phyloP scores from a whole-genome alignment of 768 basidiomycete genomes.

The Kwoniella newhampshirensis region DNA sequence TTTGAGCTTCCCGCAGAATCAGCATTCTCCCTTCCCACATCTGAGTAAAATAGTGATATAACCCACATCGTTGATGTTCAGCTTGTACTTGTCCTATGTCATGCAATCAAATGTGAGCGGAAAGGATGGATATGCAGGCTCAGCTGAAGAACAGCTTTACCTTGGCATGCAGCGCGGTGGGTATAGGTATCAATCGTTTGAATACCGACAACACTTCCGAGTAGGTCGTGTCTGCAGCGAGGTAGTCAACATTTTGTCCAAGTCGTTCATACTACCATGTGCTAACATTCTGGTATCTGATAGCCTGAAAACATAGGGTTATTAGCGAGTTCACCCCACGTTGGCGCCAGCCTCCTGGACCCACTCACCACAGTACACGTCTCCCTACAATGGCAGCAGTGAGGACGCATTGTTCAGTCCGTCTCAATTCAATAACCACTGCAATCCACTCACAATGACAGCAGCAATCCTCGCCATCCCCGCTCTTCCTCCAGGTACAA shows the following conservation, averaged over 20 bases:
- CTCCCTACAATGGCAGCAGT: slow-evolving; percentile 14
- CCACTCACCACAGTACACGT: slow-evolving; percentile 62
- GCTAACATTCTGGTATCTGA: slow-evolving; percentile 40
- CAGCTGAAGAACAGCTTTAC: slow-evolving; percentile 7
- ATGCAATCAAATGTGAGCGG: too few relatives aligned
- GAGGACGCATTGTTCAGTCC: not conserved
- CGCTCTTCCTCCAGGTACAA: slow-evolving; percentile 89
- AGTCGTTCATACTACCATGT: too few relatives aligned
- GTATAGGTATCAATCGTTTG: slow-evolving; percentile 84
- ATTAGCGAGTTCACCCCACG: not conserved
- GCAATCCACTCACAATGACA: slow-evolving; percentile 59
- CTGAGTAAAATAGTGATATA: not conserved
- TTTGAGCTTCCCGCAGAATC: slow-evolving; percentile 61
- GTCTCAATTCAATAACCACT: not conserved
- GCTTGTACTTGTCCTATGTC: slow-evolving; percentile 66
- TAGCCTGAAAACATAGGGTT: slow-evolving; percentile 16
- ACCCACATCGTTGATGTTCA: slow-evolving; percentile 62
- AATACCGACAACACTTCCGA: slow-evolving; percentile 60
- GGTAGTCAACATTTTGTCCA: too few relatives aligned
- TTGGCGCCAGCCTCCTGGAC: not conserved
- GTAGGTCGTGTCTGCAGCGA: slow-evolving; percentile 33
- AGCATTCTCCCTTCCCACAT: not conserved
- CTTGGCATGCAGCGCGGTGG: slow-evolving; percentile 61
- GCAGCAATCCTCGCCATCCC: slow-evolving; percentile 88
- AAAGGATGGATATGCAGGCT: too few relatives aligned